A percentile compares a stretch with the other conserved stretches of the same genome.
These are phyloP conservation scores for Quercus lobata DNA, from an alignment of 331 rosid species.

Conservation along the genomic window DNA sequence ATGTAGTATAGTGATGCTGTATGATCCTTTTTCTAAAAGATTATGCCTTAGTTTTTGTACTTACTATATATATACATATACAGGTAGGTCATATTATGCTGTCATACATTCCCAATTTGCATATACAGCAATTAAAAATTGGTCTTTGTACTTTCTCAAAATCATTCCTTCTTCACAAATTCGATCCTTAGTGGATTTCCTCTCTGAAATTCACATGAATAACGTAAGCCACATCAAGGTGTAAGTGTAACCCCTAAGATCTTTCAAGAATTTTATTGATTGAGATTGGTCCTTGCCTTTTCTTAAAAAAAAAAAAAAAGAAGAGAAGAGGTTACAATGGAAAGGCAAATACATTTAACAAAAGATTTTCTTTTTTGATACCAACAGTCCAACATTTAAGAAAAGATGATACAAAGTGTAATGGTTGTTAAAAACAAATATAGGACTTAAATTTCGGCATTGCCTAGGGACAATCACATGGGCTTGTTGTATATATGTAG, in stretches of 20 bases:
- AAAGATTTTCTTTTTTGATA: neutral
- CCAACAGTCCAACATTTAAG: neutral
- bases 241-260: neutral
- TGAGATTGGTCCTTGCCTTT: slow-evolving; percentile 21
- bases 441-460: slow-evolving; percentile 31
- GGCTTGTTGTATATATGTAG: slow-evolving; percentile 21
- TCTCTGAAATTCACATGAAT: neutral
- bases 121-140: neutral
- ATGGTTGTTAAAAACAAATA: slow-evolving; percentile 13
- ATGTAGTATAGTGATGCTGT: too few relatives aligned
- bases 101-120: neutral
- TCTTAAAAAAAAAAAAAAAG: slow-evolving; percentile 8
- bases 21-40: slow-evolving; percentile 6
- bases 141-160: neutral
- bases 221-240: too few relatives aligned
- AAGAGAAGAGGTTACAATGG: slow-evolving; percentile 38
- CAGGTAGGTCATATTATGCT: neutral
- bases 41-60: neutral
- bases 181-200: neutral
- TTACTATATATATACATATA: too few relatives aligned
- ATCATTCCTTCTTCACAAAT: neutral
- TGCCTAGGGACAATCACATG: slow-evolving; percentile 50
- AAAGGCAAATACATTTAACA: slow-evolving; percentile 16
- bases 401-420: slow-evolving; percentile 19
- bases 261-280: slow-evolving; percentile 10